Evolutionary conservation across 2,329 filamentous ascomycete species (phyloP), one percentile per base, ranked within the genome.

Genomic region (Hymenoscyphus fructigenus): DNA sequence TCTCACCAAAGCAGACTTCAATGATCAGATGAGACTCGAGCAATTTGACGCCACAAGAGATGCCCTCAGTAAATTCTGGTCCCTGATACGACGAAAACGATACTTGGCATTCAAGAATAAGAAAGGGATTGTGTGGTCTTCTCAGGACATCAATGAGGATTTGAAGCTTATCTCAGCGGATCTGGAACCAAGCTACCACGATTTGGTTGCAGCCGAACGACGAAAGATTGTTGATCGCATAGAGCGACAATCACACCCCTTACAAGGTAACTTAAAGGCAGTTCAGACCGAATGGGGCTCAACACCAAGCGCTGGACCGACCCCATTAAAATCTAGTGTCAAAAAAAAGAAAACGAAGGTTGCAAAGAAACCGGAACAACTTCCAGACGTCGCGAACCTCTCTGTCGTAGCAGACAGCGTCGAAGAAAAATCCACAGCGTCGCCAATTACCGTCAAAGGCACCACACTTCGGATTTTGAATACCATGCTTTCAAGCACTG

Each of bases 151-250:
- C 15, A 15, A 14, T 9, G 32, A 58, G 10, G 62, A 64, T 32
- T 28, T 64, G 6, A 64, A 57, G 15, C 28, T 64, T 20, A 41
- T 64, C 5, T 64, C 62, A 15, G 57, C 34, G 9, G 62, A 64
- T 34, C 14, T 60, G 15, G 62, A 60, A 14, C 29, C 44, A 41
- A 47, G 41, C 7, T 60, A 60, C 23, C 41, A 64, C 23, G 17
- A 28, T 10, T 10, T 32, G 9, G 9, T 64, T 5, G 57, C 28
- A 15, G 29, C 17, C 7, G 47, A 64, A 26, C 29, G 57, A 15
- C 57, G 57, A 29, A 64, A 44, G 26, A 53, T 64, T 57, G 12
- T 59, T n/a, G 44, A 59, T 38, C 20, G 41, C n/a, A 59, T 63
- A 26, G 56, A 59, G 7, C 36, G n/a, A 26, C 50, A 32, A 9